A percentile compares a stretch with the other conserved stretches of the same genome.
These are phyloP conservation scores for Penicillium concentricum DNA, from an alignment of 2,329 filamentous ascomycete species.

Conservation along the genomic window DNA sequence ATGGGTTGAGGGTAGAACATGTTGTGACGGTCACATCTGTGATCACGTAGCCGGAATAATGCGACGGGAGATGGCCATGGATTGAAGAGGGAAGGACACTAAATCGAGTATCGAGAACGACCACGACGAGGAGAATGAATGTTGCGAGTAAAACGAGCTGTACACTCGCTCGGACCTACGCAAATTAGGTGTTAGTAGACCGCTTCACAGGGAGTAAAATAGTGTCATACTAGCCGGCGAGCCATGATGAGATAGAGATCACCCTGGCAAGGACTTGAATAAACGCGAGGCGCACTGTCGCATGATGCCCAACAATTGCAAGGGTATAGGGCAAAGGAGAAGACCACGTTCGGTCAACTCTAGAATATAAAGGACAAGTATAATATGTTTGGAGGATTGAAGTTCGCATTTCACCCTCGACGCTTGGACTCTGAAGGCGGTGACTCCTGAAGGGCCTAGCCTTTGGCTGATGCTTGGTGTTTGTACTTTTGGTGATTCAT, in stretches of 20 bases:
- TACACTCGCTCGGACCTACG: conserved; percentile 63
- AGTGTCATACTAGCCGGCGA: conserved; percentile 42
- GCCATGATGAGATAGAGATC: conserved; percentile 38
- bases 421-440: conserved; percentile 30
- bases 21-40: conserved; percentile 78
- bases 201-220: not conserved
- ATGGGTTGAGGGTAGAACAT: conserved; percentile 72
- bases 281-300: conserved; percentile 28
- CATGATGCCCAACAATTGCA: conserved; percentile 29
- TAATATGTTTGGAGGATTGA: conserved; percentile 5
- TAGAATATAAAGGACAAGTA: conserved; percentile 11
- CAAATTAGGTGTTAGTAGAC: conserved; percentile 2
- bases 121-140: conserved; percentile 68
- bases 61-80: conserved; percentile 81
- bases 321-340: conserved; percentile 22
- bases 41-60: conserved; percentile 79
- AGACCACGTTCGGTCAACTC: conserved; percentile 32
- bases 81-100: conserved; percentile 80
- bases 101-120: conserved; percentile 86
- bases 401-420: conserved; percentile 13
- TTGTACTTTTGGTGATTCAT: not conserved
- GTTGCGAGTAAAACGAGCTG: conserved; percentile 69
- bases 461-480: not conserved
- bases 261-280: conserved; percentile 33
- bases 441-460: conserved; percentile 23